phyloP scores from a whole-genome alignment of 169 alveolate species.

The Theileria annulata region DNA sequence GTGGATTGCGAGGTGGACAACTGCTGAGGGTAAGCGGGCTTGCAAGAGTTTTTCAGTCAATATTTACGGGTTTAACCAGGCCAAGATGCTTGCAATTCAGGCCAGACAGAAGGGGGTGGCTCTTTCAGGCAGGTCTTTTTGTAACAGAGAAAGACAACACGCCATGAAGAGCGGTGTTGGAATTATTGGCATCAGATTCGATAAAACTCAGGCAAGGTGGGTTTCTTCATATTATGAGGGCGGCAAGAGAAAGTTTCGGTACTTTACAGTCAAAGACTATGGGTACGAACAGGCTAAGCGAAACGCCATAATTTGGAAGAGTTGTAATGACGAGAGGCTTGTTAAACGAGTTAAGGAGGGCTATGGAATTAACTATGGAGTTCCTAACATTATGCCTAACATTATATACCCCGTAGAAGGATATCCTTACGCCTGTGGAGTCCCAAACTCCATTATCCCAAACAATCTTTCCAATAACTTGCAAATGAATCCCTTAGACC shows the following conservation, averaged over 20 bases:
- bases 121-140: slow-evolving; percentile 62
- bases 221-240: slow-evolving; percentile 79
- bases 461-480: not conserved
- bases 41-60: slow-evolving; percentile 77
- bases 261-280: slow-evolving; percentile 76
- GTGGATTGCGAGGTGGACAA: slow-evolving; percentile 83
- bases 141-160: slow-evolving; percentile 70
- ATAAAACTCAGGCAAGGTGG: slow-evolving; percentile 80
- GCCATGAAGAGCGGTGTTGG: slow-evolving; percentile 72
- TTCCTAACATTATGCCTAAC: slow-evolving; percentile 9
- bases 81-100: slow-evolving; percentile 74
- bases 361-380: slow-evolving; percentile 15
- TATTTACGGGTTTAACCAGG: slow-evolving; percentile 77
- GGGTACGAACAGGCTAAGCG: slow-evolving; percentile 81
- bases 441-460: not conserved
- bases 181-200: slow-evolving; percentile 78
- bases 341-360: slow-evolving; percentile 21
- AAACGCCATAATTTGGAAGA: slow-evolving; percentile 72
- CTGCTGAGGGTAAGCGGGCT: slow-evolving; percentile 79
- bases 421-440: not conserved
- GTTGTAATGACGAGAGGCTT: slow-evolving; percentile 69
- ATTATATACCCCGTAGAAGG: not conserved
- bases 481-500: not conserved
- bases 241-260: slow-evolving; percentile 78
- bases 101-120: slow-evolving; percentile 78